Base-by-base conservation (phyloP, 108 stramenopile genomes). In the Discostella pseudostelligera region DNA sequence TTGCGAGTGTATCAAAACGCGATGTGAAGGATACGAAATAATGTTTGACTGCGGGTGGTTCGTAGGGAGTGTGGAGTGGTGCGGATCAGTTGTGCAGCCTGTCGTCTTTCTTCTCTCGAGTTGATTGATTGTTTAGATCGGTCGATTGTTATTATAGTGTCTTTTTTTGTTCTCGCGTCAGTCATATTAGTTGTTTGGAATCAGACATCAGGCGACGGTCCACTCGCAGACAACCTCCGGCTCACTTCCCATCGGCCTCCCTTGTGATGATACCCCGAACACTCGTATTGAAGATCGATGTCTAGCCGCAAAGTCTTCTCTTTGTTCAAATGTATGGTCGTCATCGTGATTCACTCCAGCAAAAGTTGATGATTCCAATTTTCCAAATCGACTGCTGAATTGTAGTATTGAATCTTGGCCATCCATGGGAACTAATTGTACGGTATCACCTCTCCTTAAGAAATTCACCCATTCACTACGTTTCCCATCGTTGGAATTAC, bases 401-500 rank as follows among this genome's bases (percentile, higher is more conserved):
- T 16, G 51, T 19, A 72, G 9, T 44, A 78, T 10, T 8, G 71
- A n/a, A 56, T 67, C 20, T 45, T 72, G 58, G n/a, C 58, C 70
- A 71, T 81, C 59, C 24, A 25, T 36, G 0, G 89, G 89, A 5
- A 87, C 64, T n/a, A 90, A 68, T 59, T 90, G 86, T n/a, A 90
- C 84, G 8, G 81, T 84, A 73, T 90, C 89, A 0, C 73, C 79
- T 11, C 37, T 59, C 43, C 70, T 61, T 35, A 90, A 53, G 69
- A 87, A 90, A 51, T 87, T 84, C 13, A 78, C 84, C 89, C 89
- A 90, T 74, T 90, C 89, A 26, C 69, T 72, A 21, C 86, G 58
- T 67, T 90, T 90, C 13, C 89, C 89, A 69, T 90, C 85, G 57
- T 90, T 90, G 7, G 84, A 84, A 74, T 90, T 90, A 39, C 79